phyloP scores from a whole-genome alignment of 257 asterid genomes.

The Linaria vulgaris region DNA sequence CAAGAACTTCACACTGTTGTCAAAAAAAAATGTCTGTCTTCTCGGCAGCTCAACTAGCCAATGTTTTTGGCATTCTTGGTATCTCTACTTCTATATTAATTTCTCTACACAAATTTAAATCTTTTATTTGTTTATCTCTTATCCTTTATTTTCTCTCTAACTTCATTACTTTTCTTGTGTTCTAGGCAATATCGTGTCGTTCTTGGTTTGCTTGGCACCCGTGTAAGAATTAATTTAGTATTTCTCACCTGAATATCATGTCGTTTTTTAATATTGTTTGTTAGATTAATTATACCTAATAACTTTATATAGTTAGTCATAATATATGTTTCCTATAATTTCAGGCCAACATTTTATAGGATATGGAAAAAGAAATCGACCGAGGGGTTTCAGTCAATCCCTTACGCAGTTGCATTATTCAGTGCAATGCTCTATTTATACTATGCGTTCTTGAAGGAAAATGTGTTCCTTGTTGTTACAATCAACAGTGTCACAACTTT shows the following conservation, averaged over 20 bases:
- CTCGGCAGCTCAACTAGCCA: conserved; percentile 32
- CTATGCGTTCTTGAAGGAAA: conserved; percentile 58
- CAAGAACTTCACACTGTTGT: conserved; percentile 34
- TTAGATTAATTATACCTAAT: neutral
- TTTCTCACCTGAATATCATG: neutral
- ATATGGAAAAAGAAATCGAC: conserved; percentile 74
- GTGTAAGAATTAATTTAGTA: conserved; percentile 38
- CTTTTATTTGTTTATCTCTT: neutral
- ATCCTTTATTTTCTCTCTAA: neutral
- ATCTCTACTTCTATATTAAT: neutral
- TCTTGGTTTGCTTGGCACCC: conserved; percentile 85
- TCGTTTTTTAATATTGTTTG: neutral
- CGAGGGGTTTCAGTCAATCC: conserved; percentile 65
- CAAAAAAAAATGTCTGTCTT: conserved; percentile 51
- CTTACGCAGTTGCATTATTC: conserved; percentile 75
- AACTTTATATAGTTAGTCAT: neutral
- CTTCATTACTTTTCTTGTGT: neutral
- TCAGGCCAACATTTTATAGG: conserved; percentile 66
- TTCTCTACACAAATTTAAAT: neutral
- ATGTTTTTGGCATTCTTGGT: conserved; percentile 76
- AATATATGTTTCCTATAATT: neutral
- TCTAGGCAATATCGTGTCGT: conserved; percentile 72
- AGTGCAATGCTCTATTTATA: conserved; percentile 75
- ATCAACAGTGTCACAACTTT: conserved; percentile 53
- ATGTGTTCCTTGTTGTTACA: conserved; percentile 46